These are phyloP conservation scores for Adansonia digitata DNA, from an alignment of 345 rosid species.

Conservation along the genomic window DNA sequence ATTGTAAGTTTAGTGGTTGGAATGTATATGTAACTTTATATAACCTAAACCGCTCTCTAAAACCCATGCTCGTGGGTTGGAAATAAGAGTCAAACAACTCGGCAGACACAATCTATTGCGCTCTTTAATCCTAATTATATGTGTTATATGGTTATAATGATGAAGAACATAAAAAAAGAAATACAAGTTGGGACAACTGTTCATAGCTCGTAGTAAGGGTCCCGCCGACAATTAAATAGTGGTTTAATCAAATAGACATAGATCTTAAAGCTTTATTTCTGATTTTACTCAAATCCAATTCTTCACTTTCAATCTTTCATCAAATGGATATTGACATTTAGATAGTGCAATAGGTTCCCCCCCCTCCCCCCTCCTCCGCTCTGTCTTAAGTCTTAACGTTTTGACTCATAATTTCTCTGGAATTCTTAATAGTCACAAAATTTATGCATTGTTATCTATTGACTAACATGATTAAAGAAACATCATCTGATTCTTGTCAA, in stretches of 20 bases:
- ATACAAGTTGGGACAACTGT: not conserved
- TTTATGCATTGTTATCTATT: not conserved
- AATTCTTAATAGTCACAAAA: constrained; percentile 14
- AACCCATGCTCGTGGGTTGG: not conserved
- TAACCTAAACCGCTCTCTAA: not conserved
- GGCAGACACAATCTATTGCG: not conserved
- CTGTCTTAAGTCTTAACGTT: not conserved
- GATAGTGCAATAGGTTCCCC: not conserved
- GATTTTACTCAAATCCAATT: not conserved
- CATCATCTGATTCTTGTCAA: not conserved
- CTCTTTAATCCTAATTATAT: not conserved
- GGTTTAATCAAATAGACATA: constrained; percentile 1
- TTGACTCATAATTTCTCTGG: constrained; percentile 13
- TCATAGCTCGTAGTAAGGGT: not conserved
- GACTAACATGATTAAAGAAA: constrained; percentile 22
- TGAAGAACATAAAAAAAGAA: not conserved
- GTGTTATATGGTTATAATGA: not conserved
- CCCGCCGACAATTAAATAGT: constrained; percentile 9
- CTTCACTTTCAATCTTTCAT: constrained; percentile 27
- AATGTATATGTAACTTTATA: not conserved
- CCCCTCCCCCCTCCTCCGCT: not conserved
- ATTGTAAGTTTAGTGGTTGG: not conserved
- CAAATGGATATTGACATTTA: not conserved
- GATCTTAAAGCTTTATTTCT: not conserved
- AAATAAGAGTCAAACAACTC: not conserved